Percentiles rank a stretch among this genome's conserved stretches.
Evolutionary conservation across 768 basidiomycete genomes (phyloP).

Genomic region (Lactarius trivialis): DNA sequence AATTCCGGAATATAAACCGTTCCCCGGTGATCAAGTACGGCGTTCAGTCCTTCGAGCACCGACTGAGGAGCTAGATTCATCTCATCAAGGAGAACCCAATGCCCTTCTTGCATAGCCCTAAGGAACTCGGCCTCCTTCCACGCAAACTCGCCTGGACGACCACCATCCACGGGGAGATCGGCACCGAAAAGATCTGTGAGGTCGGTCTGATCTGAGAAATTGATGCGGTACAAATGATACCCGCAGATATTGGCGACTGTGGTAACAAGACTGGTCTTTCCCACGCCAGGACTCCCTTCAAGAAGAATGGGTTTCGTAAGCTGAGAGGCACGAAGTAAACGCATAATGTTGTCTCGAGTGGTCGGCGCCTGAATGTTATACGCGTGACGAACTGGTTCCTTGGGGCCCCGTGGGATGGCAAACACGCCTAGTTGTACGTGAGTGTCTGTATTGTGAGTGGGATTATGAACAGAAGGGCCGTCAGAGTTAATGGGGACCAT

Average conservation of each 20-base stretch:
- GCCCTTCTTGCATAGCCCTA: constrained; percentile 86
- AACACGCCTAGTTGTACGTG: constrained; percentile 68
- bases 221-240: constrained; percentile 82
- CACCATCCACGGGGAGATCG: constrained; percentile 91
- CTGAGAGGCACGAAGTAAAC: constrained; percentile 86
- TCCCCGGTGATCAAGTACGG: constrained; percentile 92
- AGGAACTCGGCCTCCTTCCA: constrained; percentile 98
- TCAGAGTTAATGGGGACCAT: constrained; percentile 44
- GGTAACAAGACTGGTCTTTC: constrained; percentile 89
- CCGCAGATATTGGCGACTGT: constrained; percentile 81
- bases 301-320: constrained; percentile 85
- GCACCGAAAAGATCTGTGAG: constrained; percentile 94
- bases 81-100: constrained; percentile 97
- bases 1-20: constrained; percentile 94
- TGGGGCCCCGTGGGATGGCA: constrained; percentile 54
- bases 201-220: constrained; percentile 97
- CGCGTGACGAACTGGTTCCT: constrained; percentile 29
- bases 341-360: constrained; percentile 78
- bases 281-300: constrained; percentile 97
- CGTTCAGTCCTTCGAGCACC: constrained; percentile 94
- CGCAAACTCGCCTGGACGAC: constrained; percentile 83
- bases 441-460: constrained; percentile 31
- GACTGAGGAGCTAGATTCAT: constrained; percentile 99
- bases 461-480: constrained; percentile 25
- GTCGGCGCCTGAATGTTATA: constrained; percentile 91